A percentile compares a stretch with the other conserved stretches of the same genome.
Conservation (phyloP, 2,329 filamentous ascomycete genomes). For the Drechslera avenae region DNA sequence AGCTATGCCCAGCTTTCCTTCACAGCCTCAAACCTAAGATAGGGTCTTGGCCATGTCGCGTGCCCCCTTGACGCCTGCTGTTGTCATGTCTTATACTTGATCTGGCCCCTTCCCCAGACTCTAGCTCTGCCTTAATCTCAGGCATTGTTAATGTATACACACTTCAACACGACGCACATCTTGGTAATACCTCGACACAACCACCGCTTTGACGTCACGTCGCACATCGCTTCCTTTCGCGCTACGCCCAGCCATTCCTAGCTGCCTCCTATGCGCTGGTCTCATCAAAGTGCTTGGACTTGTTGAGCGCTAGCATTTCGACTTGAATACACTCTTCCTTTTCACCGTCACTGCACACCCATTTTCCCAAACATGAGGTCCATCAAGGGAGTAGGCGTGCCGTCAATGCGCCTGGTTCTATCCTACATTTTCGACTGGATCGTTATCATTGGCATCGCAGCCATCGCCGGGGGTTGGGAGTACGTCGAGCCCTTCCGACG, state of each 20-base stretch:
- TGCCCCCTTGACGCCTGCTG: constrained; percentile 10
- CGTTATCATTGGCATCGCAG: constrained; percentile 64
- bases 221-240: background rate
- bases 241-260: constrained; percentile 10
- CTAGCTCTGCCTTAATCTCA: background rate
- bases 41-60: constrained; percentile 22
- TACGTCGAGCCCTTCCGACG: constrained; percentile 67
- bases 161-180: constrained; percentile 7
- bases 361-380: constrained; percentile 30
- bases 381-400: constrained; percentile 34
- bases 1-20: constrained; percentile 8
- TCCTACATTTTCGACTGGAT: constrained; percentile 79
- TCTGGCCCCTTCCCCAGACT: background rate
- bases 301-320: constrained; percentile 8
- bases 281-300: constrained; percentile 15
- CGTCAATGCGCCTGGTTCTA: constrained; percentile 60
- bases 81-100: background rate
- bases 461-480: constrained; percentile 64
- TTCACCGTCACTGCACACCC: constrained; percentile 2
- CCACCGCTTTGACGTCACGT: background rate
- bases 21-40: constrained; percentile 28
- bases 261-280: constrained; percentile 9
- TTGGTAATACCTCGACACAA: no score
- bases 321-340: constrained; percentile 2
- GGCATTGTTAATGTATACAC: background rate